phyloP scores from a whole-genome alignment of 2,329 filamentous ascomycete species.

The Cryphonectria japonica region DNA sequence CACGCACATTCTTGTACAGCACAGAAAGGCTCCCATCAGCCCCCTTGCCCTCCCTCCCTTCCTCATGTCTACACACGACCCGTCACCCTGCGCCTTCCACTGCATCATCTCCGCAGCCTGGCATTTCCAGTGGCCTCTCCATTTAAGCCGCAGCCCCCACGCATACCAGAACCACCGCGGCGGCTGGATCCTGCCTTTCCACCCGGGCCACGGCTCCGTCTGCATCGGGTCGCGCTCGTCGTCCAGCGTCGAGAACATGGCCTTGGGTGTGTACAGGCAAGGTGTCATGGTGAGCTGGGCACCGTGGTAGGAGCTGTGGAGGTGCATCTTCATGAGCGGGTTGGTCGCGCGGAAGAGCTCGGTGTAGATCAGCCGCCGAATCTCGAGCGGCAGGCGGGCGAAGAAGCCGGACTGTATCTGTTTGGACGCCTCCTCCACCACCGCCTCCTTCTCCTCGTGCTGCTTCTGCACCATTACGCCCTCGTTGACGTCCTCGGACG shows the following conservation, averaged over 20 bases:
- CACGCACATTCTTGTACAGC: slow-evolving; percentile 34
- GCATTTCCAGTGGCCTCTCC: slow-evolving; percentile 35
- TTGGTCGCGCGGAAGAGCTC: slow-evolving; percentile 24
- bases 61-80: slow-evolving; percentile 22
- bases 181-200: slow-evolving; percentile 24
- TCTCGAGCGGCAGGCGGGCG: slow-evolving; percentile 27
- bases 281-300: slow-evolving; percentile 20
- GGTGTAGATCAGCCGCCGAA: slow-evolving; percentile 30
- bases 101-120: slow-evolving; percentile 32
- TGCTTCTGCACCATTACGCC: neutral
- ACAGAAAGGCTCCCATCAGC: slow-evolving; percentile 31
- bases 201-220: slow-evolving; percentile 28
- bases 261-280: slow-evolving; percentile 3
- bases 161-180: slow-evolving; percentile 35
- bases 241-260: slow-evolving; percentile 2
- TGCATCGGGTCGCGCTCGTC: slow-evolving; percentile 27
- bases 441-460: neutral
- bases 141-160: slow-evolving; percentile 32
- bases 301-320: slow-evolving; percentile 20
- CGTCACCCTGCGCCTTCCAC: slow-evolving; percentile 29
- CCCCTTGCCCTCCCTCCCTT: slow-evolving; percentile 22
- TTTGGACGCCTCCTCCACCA: slow-evolving; percentile 4
- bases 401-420: slow-evolving; percentile 33
- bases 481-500: neutral
- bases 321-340: slow-evolving; percentile 26